Conservation (phyloP, 495 filamentous ascomycete species). For the Rusavskia elegans region DNA sequence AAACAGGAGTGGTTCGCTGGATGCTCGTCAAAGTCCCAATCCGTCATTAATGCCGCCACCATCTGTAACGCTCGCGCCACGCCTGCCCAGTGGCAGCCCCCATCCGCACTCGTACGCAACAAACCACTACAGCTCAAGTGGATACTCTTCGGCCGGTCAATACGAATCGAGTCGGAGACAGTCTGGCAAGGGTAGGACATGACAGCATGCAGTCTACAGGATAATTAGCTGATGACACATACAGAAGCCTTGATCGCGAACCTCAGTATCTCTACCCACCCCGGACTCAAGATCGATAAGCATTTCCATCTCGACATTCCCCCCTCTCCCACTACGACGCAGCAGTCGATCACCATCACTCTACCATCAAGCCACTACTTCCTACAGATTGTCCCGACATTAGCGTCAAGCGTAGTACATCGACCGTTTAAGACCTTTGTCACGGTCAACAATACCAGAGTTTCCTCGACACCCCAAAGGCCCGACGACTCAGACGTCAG, state of each 20-base stretch:
- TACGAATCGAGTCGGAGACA: conserved; percentile 26
- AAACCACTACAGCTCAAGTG: conserved; percentile 9
- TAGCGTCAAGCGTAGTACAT: conserved; percentile 37
- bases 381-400: conserved; percentile 45
- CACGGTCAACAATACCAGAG: conserved; percentile 27
- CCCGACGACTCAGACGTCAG: conserved; percentile 28
- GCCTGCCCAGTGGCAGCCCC: conserved; percentile 20
- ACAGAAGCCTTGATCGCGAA: conserved; percentile 49
- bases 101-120: conserved; percentile 13
- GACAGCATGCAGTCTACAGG: conserved; percentile 1
- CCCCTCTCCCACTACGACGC: conserved; percentile 40
- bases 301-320: conserved; percentile 40
- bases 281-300: conserved; percentile 36
- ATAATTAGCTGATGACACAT: conserved; percentile 15
- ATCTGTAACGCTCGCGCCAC: conserved; percentile 18
- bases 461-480: conserved; percentile 26
- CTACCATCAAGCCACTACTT: conserved; percentile 46
- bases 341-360: conserved; percentile 52
- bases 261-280: conserved; percentile 49
- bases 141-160: conserved; percentile 13
- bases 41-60: conserved; percentile 16
- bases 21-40: conserved; percentile 16
- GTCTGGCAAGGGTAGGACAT: conserved; percentile 37
- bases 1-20: conserved; percentile 13
- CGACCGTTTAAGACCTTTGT: conserved; percentile 52